Conservation (phyloP, 768 basidiomycete species). For the Amanita pallidorosea region DNA sequence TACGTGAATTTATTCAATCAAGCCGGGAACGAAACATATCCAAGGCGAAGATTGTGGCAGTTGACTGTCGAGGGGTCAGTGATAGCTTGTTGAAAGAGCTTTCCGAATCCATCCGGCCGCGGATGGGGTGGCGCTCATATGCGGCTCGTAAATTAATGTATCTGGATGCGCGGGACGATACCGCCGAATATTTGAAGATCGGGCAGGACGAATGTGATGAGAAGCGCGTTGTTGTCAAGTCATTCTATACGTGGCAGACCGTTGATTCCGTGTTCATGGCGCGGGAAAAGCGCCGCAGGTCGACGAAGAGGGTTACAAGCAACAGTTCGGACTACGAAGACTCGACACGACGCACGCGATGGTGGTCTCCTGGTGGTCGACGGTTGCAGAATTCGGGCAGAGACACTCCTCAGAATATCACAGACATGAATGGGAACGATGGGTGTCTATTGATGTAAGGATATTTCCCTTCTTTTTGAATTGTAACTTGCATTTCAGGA, state of each 20-base stretch:
- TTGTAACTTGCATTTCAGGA: conserved; percentile 5
- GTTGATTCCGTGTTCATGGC: conserved; percentile 65
- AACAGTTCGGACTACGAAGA: conserved; percentile 22
- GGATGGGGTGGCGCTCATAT: conserved; percentile 66
- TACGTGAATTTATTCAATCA: conserved; percentile 59
- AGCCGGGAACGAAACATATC: conserved; percentile 32
- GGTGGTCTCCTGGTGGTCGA: conserved; percentile 49
- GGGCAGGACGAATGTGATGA: conserved; percentile 80
- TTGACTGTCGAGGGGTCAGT: conserved; percentile 66
- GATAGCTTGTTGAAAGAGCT: conserved; percentile 58
- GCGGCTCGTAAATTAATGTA: conserved; percentile 60
- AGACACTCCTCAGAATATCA: conserved; percentile 36
- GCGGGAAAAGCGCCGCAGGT: conserved; percentile 57
- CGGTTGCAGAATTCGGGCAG: conserved; percentile 28
- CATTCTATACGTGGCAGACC: conserved; percentile 80
- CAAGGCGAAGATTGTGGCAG: conserved; percentile 52
- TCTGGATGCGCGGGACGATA: conserved; percentile 59
- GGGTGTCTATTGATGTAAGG: conserved; percentile 62
- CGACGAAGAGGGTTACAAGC: conserved; percentile 28
- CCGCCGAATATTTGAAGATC: conserved; percentile 48
- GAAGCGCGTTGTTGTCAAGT: conserved; percentile 63
- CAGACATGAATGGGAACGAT: conserved; percentile 36
- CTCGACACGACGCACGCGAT: conserved; percentile 20
- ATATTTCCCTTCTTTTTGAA: conserved; percentile 8
- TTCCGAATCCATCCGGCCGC: conserved; percentile 44